Percentiles rank a stretch among this genome's conserved stretches.
Evolutionary conservation across 2,329 filamentous ascomycete species (phyloP).

Genomic region (Lachnellula cervina): DNA sequence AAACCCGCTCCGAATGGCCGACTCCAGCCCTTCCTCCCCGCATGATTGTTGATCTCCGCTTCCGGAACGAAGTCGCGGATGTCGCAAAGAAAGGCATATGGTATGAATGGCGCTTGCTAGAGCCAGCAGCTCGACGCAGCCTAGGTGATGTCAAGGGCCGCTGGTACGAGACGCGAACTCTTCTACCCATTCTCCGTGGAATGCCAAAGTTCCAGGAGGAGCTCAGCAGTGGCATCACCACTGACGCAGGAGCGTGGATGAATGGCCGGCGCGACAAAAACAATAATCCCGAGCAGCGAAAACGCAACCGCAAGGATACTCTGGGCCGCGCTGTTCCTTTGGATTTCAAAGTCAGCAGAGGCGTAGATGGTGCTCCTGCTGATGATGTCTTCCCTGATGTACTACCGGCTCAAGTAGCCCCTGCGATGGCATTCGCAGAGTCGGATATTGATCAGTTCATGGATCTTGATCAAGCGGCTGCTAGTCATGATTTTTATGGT

Average conservation of each 20-base stretch:
- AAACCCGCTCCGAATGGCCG: constrained; percentile 33
- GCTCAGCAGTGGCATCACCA: constrained; percentile 32
- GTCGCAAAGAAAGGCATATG: constrained; percentile 23
- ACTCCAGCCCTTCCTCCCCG: constrained; percentile 44
- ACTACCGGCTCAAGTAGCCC: neutral
- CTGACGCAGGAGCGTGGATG: constrained; percentile 41
- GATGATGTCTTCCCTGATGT: constrained; percentile 29
- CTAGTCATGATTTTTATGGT: constrained; percentile 5
- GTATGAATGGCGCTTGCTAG: constrained; percentile 30
- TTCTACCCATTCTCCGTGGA: constrained; percentile 38
- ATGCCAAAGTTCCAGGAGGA: constrained; percentile 32
- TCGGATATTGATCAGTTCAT: constrained; percentile 14
- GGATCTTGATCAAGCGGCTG: constrained; percentile 11
- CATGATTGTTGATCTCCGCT: constrained; percentile 32
- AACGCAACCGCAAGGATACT: constrained; percentile 31
- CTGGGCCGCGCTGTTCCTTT: constrained; percentile 31
- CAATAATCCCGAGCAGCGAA: constrained; percentile 24
- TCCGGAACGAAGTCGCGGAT: constrained; percentile 46
- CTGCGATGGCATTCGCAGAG: constrained; percentile 6
- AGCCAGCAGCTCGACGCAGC: constrained; percentile 26
- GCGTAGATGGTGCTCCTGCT: constrained; percentile 28
- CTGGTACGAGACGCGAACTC: constrained; percentile 53
- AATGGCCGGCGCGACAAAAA: constrained; percentile 40
- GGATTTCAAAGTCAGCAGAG: constrained; percentile 31
- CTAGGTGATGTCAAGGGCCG: constrained; percentile 51